phyloP scores from a whole-genome alignment of 2,329 filamentous ascomycete species.

The Cadophora malorum region DNA sequence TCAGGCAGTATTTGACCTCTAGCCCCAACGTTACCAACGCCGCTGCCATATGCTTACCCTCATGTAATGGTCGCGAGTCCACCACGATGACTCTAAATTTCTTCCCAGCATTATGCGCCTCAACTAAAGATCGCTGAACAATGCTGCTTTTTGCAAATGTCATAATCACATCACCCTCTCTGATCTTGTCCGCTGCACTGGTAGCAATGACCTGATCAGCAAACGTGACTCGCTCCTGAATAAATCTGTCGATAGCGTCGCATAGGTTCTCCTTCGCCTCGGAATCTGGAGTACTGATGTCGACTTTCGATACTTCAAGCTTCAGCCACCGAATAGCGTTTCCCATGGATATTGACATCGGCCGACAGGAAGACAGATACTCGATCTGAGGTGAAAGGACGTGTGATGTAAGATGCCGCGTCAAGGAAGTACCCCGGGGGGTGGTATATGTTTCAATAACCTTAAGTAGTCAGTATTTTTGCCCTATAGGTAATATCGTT shows the following conservation, averaged over 20 bases:
- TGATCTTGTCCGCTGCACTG: slow-evolving; percentile 77
- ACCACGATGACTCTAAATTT: slow-evolving; percentile 85
- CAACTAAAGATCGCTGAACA: slow-evolving; percentile 80
- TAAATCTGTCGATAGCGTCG: slow-evolving; percentile 85
- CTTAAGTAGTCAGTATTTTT: slow-evolving; percentile 51
- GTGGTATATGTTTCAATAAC: slow-evolving; percentile 94
- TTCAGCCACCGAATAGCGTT: slow-evolving; percentile 97
- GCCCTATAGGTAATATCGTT: not conserved
- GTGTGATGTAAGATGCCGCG: slow-evolving; percentile 89
- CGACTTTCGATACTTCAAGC: slow-evolving; percentile 87
- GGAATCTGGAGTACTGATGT: slow-evolving; percentile 81
- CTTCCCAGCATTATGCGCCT: slow-evolving; percentile 73
- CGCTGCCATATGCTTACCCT: slow-evolving; percentile 75
- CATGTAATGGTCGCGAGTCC: slow-evolving; percentile 75
- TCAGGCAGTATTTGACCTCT: slow-evolving; percentile 80
- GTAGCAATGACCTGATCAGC: slow-evolving; percentile 86
- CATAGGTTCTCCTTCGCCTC: slow-evolving; percentile 82
- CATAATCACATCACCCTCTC: slow-evolving; percentile 80
- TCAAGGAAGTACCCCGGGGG: slow-evolving; percentile 81
- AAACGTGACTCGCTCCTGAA: slow-evolving; percentile 86
- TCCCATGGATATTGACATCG: slow-evolving; percentile 95
- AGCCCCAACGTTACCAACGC: slow-evolving; percentile 71
- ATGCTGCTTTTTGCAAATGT: slow-evolving; percentile 88
- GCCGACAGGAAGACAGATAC: slow-evolving; percentile 91
- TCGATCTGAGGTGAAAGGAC: slow-evolving; percentile 94